Base-by-base conservation (phyloP, 2,329 filamentous ascomycete genomes). In the Aspergillus fischeri region DNA sequence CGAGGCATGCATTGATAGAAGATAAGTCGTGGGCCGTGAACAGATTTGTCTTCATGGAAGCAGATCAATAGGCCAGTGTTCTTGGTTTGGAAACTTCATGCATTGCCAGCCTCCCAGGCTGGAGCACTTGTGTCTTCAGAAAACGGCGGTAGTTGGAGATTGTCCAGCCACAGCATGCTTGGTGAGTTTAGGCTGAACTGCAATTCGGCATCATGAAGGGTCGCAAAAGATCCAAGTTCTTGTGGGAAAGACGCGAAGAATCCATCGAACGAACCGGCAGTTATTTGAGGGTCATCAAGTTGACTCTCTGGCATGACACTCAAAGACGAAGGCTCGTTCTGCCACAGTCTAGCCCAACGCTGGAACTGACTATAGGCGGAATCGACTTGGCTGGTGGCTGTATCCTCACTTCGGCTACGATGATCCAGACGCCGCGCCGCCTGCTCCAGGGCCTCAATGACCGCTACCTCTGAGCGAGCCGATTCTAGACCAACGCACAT, bases 401-500 rank as follows among this genome's bases (percentile, higher is more conserved):
- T 2, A 62, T 52, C 17, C 49, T 55, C 21, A 38, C 54, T 50
- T 58, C 70, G 64, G 47, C 66, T 63, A n/a, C 70, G 72, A 24
- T 70, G 66, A 28, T 77, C 73, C 11, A 79, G 67, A 20, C 76
- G 70, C 27, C 58, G 60, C 11, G 66, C 61, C n/a, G 78, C 78
- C 42, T 74, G 70, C 57, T 80, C 78, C 48, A 80, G 75, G 2
- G 76, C 75, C 58, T 80, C 78, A 41, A 80, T 78, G 5, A 80
- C 70, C 1, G 74, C 77, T 2, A 76, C 74, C 55, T 79, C 77
- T 1, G 75, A 79, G 28, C 74, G 73, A 21, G 77, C 77, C 5
- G 77, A 79, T 52, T 77, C 77, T 21, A 77, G 74, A 3, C 77
- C 75, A n/a, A 73, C 71, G 0, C 76, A 77, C 74, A 79, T 79